Evolutionary conservation across 331 rosid genomes (phyloP), one percentile per base, ranked within the genome.

Genomic region (Phaseolus coccineus): DNA sequence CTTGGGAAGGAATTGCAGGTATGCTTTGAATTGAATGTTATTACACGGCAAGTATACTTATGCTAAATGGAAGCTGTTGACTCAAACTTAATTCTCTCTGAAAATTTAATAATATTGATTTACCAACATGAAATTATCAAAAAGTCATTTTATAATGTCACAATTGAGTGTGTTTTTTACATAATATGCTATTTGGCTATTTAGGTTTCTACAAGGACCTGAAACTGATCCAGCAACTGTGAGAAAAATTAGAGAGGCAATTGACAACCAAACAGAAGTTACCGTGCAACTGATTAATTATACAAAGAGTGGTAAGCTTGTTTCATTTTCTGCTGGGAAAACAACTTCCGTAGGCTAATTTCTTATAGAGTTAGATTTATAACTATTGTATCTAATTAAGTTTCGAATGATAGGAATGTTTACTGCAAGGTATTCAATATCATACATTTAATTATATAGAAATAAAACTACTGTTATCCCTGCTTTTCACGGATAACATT

Each of bases 1-100:
- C 67, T 83, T 95, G 86, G 99, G 99, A 80, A 90, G 92, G 89
- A 95, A 93, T 85, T 95, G 99, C 97, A 93, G 99, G 99, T 90
- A 52, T 62, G 74, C 72, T 83, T 58, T 69, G 44, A 22, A 50
- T 70, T 61, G 8, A 52, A 71, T 59, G 1, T 48, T 19, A 51
- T 64, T 66, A 16, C 22, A 72, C 19, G 58, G 31, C 46, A 74
- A 51, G 22, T 68, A 25, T 78, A 19, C 65, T 19, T 24, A 67
- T 74, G 80, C 28, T n/a, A 57, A 10, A 58, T 72, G 57, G 68
- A 63, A 72, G 74, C 40, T 51, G 22, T 10, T 72, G 14, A 53
- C 53, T 51, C 39, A 31, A 30, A 40, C 56, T 42, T 14, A 39
- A 79, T 24, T 73, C 30, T 65, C 42, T 44, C 44, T 28, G 51